These are phyloP conservation scores for Ottelia alismoides DNA, from an alignment of 106 monocot genomes.

Conservation along the genomic window DNA sequence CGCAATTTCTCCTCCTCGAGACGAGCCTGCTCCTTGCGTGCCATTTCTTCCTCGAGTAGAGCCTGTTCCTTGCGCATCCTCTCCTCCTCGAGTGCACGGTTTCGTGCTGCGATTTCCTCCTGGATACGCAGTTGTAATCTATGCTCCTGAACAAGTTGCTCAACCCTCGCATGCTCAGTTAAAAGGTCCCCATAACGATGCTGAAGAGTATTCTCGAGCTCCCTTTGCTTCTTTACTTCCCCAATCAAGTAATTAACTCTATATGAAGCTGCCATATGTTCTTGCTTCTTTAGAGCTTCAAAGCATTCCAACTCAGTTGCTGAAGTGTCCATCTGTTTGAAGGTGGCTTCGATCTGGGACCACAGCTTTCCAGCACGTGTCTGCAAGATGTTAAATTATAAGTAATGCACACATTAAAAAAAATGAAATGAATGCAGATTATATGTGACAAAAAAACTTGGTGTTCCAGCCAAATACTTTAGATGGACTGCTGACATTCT, in stretches of 20 bases:
- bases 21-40: conserved; percentile 2
- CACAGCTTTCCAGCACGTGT: conserved; percentile 58
- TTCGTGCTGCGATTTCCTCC: conserved; percentile 49
- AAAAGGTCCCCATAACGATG: conserved; percentile 55
- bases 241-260: conserved; percentile 45
- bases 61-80: conserved; percentile 9
- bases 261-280: conserved; percentile 56
- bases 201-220: conserved; percentile 48
- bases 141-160: conserved; percentile 40
- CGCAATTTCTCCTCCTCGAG: conserved; percentile 1
- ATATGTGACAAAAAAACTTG: too few species aligned
- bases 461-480: too few species aligned
- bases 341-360: conserved; percentile 74
- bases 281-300: conserved; percentile 64
- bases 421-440: too few species aligned
- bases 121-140: conserved; percentile 29
- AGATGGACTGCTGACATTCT: too few species aligned
- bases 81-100: conserved; percentile 33
- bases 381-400: conserved; percentile 24
- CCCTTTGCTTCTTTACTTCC: conserved; percentile 76
- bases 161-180: conserved; percentile 35
- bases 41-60: conserved; percentile 24
- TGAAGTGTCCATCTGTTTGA: conserved; percentile 76
- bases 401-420: not conserved
- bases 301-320: conserved; percentile 86